phyloP scores from a whole-genome alignment of 2,329 filamentous ascomycete genomes.

The Zasmidium citrigriseum region DNA sequence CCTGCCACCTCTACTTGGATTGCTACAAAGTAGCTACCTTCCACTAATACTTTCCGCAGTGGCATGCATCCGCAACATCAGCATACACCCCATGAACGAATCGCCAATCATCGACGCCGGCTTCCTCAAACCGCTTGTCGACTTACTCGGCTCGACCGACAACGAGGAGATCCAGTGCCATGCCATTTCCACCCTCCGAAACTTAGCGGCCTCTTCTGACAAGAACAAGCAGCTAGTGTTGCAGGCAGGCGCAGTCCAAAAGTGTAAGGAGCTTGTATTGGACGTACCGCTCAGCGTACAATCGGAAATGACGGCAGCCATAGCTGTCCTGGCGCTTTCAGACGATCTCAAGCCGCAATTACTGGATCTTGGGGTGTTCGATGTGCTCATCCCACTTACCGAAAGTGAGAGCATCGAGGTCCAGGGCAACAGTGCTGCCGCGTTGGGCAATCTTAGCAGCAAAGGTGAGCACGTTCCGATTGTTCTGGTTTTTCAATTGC shows the following conservation, averaged over 20 bases:
- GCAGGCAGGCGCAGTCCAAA: conserved; percentile 94
- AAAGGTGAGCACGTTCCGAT: conserved; percentile 66
- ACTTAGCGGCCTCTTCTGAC: conserved; percentile 93
- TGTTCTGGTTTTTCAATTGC: conserved; percentile 12
- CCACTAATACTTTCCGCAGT: conserved; percentile 95
- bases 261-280: conserved; percentile 95
- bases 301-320: conserved; percentile 99
- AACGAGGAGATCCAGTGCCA: conserved; percentile 99
- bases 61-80: conserved; percentile 97
- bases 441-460: conserved; percentile 90
- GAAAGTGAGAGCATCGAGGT: conserved; percentile 96
- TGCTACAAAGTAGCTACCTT: conserved; percentile 92
- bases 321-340: conserved; percentile 91
- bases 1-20: conserved; percentile 78
- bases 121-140: conserved; percentile 90
- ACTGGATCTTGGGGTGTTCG: conserved; percentile 89
- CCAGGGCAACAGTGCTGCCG: conserved; percentile 95
- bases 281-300: conserved; percentile 93
- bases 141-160: conserved; percentile 89
- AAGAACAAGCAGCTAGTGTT: conserved; percentile 97
- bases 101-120: conserved; percentile 98
- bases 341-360: conserved; percentile 94
- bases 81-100: conserved; percentile 95
- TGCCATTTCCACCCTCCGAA: conserved; percentile 93
- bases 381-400: conserved; percentile 91